Evolutionary conservation across 2,329 filamentous ascomycete species (phyloP).

Genomic region (Cladophialophora bantiana): DNA sequence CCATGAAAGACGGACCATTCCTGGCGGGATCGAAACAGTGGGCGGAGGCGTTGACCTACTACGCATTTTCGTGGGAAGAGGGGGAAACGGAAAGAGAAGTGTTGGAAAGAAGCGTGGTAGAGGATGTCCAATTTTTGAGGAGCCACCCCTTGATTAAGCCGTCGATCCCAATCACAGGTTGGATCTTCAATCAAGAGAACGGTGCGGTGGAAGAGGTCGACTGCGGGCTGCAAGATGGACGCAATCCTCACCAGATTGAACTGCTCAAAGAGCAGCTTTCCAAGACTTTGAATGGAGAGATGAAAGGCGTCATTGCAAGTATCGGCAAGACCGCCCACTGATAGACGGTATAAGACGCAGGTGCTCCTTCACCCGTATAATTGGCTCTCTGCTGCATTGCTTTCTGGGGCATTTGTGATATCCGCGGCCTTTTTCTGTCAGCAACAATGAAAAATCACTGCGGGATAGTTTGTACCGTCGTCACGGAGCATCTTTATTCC

Average conservation of each 20-base stretch:
- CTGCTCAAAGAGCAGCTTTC: slow-evolving; percentile 12
- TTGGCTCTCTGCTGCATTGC: neutral
- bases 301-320: neutral
- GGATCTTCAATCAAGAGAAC: slow-evolving; percentile 19
- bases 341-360: neutral
- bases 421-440: neutral
- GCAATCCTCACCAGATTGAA: slow-evolving; percentile 16
- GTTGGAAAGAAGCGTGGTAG: slow-evolving; percentile 21
- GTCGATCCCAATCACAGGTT: slow-evolving; percentile 21
- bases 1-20: slow-evolving; percentile 16
- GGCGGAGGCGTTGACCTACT: slow-evolving; percentile 15
- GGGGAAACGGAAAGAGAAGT: slow-evolving; percentile 14
- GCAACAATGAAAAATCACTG: neutral
- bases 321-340: slow-evolving; percentile 2
- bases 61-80: slow-evolving; percentile 12
- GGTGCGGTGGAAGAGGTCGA: slow-evolving; percentile 21
- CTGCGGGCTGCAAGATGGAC: slow-evolving; percentile 17
- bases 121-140: slow-evolving; percentile 22
- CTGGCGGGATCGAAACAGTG: slow-evolving; percentile 7
- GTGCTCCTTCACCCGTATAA: neutral
- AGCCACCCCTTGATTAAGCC: slow-evolving; percentile 22
- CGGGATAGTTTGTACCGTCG: neutral
- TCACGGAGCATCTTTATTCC: neutral
- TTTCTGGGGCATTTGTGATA: neutral
- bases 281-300: slow-evolving; percentile 7